Base-by-base conservation (phyloP, 306 rosid species). In the Benincasa hispida region DNA sequence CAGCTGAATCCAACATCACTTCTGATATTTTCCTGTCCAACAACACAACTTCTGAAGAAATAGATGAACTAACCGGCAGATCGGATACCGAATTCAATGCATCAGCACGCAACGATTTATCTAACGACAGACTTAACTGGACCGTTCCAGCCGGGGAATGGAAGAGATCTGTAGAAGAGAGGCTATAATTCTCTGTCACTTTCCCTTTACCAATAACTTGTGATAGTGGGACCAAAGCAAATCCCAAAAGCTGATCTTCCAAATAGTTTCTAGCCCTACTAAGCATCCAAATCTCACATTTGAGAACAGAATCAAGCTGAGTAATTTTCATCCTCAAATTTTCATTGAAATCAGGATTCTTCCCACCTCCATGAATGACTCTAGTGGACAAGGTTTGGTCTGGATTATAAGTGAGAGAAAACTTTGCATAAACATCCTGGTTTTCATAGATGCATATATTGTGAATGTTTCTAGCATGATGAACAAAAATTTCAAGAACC, bases 71-170 rank as follows among this genome's bases (percentile, higher is more conserved):
- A 3, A 81, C 62, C 2, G 84, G 73, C 5, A 87, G 80, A 73
- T 87, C 84, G 0, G 89, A 81, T 63, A 82, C 9, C n/a, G 83
- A 83, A 74, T 66, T 55, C 56, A 80, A 75, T 8, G 88, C 82
- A 72, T 69, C 70, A 17, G 50, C 18, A 47, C 83, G 84, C 75
- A 84, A 79, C 5, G 85, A 89, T 67, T 89, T 69, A 76, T 77
- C 77, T 10, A 92, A 80, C 50, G 89, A 85, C 2, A 94, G 88
- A 61, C 84, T 85, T 67, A 94, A 80, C n/a, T 84, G 84, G 28
- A 94, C 88, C 56, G 89, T 87, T 74, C 98, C 98, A n/a, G 97
- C 97, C 5, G 98, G 98, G 67, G 97, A 94, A 79, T 90, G 98
- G 55, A 91, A 87, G 57, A 94, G 97, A 82, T 94, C 97, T 79